Conservation (phyloP, 768 basidiomycete species). For the Thelephora ganbajun region DNA sequence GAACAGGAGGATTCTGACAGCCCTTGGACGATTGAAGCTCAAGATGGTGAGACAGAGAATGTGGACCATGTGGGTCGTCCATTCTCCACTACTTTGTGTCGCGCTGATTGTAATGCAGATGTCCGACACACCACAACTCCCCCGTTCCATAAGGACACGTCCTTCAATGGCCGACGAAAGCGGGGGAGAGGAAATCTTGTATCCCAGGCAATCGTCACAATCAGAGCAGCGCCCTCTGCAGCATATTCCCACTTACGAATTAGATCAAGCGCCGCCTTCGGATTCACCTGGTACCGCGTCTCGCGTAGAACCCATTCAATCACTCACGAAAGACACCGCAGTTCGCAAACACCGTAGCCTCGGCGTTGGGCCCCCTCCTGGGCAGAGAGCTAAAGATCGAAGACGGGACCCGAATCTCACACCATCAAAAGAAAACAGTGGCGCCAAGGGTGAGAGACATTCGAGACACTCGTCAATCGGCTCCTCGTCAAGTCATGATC, state of each 20-base stretch:
- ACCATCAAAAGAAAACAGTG: neutral
- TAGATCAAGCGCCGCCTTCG: slow-evolving; percentile 3
- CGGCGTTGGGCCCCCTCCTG: slow-evolving; percentile 30
- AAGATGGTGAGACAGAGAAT: slow-evolving; percentile 63
- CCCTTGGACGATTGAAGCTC: slow-evolving; percentile 83
- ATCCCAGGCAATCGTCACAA: slow-evolving; percentile 47
- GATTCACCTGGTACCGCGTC: slow-evolving; percentile 11
- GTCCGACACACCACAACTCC: slow-evolving; percentile 27
- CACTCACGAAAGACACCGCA: slow-evolving; percentile 26
- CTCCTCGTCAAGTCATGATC: slow-evolving; percentile 42
- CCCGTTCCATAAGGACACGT: slow-evolving; percentile 39
- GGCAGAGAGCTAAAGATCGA: slow-evolving; percentile 34
- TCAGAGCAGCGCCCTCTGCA: slow-evolving; percentile 14
- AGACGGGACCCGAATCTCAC: slow-evolving; percentile 17
- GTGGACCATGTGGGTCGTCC: slow-evolving; percentile 6
- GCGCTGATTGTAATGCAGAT: slow-evolving; percentile 19
- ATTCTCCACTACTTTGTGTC: neutral
- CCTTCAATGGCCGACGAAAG: slow-evolving; percentile 72
- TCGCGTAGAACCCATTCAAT: slow-evolving; percentile 9
- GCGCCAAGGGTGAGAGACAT: slow-evolving; percentile 23
- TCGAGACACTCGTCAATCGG: slow-evolving; percentile 54
- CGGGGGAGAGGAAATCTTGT: slow-evolving; percentile 82
- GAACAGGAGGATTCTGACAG: slow-evolving; percentile 42
- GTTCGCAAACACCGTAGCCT: slow-evolving; percentile 62
- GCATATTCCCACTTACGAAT: slow-evolving; percentile 4